These are phyloP conservation scores for Annulohypoxylon stygium DNA, from an alignment of 495 filamentous ascomycete genomes.

Conservation along the genomic window DNA sequence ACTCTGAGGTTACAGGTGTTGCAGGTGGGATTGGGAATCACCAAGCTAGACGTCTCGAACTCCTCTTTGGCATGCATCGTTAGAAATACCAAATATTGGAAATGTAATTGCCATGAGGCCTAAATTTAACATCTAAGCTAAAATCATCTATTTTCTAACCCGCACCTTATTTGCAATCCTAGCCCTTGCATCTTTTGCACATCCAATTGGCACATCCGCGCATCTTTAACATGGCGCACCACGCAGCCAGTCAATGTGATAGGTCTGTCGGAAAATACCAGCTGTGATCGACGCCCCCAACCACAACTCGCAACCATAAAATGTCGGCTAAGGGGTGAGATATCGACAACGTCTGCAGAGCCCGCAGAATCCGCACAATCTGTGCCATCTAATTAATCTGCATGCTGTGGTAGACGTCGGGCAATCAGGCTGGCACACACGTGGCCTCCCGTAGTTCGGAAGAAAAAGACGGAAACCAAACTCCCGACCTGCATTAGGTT, in stretches of 20 bases:
- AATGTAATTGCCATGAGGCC: conserved; percentile 44
- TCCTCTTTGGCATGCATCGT: conserved; percentile 10
- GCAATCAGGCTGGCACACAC: conserved; percentile 20
- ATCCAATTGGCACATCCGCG: too few species aligned
- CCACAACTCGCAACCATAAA: background rate
- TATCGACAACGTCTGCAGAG: background rate
- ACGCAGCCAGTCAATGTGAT: conserved; percentile 17
- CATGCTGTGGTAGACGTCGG: background rate
- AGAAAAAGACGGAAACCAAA: conserved; percentile 3
- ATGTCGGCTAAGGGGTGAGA: conserved; percentile 4
- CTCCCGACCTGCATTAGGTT: conserved; percentile 28
- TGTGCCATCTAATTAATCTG: conserved; percentile 19
- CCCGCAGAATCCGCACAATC: background rate
- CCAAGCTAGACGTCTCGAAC: background rate
- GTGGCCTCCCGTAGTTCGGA: conserved; percentile 27
- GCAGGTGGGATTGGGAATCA: background rate
- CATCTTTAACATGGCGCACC: background rate
- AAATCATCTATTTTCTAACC: conserved; percentile 12
- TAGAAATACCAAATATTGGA: background rate
- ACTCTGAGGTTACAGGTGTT: too few species aligned
- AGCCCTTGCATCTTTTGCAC: conserved; percentile 33
- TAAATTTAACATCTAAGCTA: conserved; percentile 43
- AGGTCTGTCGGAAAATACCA: conserved; percentile 28
- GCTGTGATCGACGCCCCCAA: conserved; percentile 19
- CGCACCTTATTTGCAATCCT: conserved; percentile 33